Evolutionary conservation across 1,284 basidiomycete genomes (phyloP).

Genomic region (Sporisorium sorghi): DNA sequence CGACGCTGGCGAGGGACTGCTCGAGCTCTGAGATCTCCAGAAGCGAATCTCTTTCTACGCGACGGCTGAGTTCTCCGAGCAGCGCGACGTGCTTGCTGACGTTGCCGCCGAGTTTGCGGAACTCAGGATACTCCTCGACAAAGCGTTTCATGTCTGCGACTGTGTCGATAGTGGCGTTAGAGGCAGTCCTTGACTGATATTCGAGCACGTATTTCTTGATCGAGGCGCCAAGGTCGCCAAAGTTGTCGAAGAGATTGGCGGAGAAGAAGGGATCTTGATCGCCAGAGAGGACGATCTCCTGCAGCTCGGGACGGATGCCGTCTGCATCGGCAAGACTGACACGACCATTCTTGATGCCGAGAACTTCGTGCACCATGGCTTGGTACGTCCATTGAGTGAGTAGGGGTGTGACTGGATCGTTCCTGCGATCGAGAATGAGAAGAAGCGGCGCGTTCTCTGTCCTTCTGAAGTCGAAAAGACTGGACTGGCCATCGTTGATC

Average conservation of each 20-base stretch:
- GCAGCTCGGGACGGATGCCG: slow-evolving; percentile 85
- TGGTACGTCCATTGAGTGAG: slow-evolving; percentile 99
- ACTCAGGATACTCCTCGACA: slow-evolving; percentile 98
- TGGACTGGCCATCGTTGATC: slow-evolving; percentile 68
- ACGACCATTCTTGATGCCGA: slow-evolving; percentile 93
- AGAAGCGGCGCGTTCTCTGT: slow-evolving; percentile 73
- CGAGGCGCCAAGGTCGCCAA: slow-evolving; percentile 93
- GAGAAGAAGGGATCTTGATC: slow-evolving; percentile 95
- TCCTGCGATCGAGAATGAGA: slow-evolving; percentile 81
- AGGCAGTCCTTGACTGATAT: slow-evolving; percentile 83
- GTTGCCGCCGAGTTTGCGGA: slow-evolving; percentile 93
- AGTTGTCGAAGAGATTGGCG: slow-evolving; percentile 89
- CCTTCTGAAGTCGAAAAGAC: slow-evolving; percentile 72
- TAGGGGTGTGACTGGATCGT: slow-evolving; percentile 97
- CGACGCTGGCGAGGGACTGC: slow-evolving; percentile 91
- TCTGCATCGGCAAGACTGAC: slow-evolving; percentile 87
- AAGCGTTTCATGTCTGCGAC: slow-evolving; percentile 82
- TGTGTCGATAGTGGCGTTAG: slow-evolving; percentile 88
- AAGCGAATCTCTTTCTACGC: slow-evolving; percentile 81
- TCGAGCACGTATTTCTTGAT: slow-evolving; percentile 94
- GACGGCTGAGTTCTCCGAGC: slow-evolving; percentile 91
- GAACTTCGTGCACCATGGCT: slow-evolving; percentile 97
- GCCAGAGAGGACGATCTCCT: slow-evolving; percentile 95
- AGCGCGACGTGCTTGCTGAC: slow-evolving; percentile 98
- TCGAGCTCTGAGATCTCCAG: slow-evolving; percentile 93